These are phyloP conservation scores for Canavalia ensiformis DNA, from an alignment of 306 rosid species.

Conservation along the genomic window DNA sequence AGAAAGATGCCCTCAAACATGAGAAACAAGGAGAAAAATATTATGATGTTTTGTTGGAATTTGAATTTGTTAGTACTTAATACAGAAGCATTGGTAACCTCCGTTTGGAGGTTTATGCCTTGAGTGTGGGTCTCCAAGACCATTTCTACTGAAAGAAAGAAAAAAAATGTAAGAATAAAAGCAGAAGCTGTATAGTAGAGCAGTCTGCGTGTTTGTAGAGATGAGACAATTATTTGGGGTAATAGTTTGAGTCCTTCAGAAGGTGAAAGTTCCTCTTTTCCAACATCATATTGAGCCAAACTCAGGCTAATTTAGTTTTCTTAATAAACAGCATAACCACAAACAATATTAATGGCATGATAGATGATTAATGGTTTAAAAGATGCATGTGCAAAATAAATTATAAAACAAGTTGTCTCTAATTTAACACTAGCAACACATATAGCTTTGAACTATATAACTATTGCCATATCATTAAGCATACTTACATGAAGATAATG, in stretches of 20 bases:
- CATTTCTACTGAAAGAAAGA: constrained; percentile 3
- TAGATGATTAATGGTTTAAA: constrained; percentile 5
- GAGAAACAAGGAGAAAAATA: background rate
- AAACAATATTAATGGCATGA: background rate
- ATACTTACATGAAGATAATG: constrained; percentile 71
- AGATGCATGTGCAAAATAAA: background rate
- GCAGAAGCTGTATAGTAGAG: constrained; percentile 17
- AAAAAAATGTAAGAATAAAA: background rate
- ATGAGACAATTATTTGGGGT: background rate
- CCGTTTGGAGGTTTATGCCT: background rate
- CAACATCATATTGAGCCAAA: constrained; percentile 22
- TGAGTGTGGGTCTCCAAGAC: background rate
- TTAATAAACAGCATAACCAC: constrained; percentile 13
- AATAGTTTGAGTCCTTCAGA: background rate
- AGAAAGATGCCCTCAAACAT: constrained; percentile 2
- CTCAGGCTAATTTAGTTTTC: constrained; percentile 27
- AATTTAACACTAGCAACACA: background rate
- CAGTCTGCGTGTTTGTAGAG: background rate
- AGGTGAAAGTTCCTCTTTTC: constrained; percentile 11
- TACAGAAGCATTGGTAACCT: background rate
- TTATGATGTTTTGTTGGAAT: background rate
- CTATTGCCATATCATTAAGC: constrained; percentile 31
- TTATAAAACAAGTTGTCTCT: background rate
- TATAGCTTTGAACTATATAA: constrained; percentile 39
- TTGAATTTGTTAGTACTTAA: background rate